Evolutionary conservation across 106 monocot species (phyloP), one percentile per base, ranked within the genome.

Genomic region (Platanthera guangdongensis): DNA sequence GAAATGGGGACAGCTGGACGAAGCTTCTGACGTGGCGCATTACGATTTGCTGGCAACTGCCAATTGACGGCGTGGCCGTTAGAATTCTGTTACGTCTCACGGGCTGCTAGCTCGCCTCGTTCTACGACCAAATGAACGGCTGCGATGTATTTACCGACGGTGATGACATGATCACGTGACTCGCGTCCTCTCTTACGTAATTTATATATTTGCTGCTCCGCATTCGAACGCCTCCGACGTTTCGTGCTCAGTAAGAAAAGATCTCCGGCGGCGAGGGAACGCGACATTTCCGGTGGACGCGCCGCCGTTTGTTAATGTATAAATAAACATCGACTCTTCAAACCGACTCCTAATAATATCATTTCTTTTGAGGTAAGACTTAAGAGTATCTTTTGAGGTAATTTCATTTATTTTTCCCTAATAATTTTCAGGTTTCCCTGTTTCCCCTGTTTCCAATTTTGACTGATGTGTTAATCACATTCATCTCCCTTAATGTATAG

Each of bases 181-280:
- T 25, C 25, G 25, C 25, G n/a, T 16, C 60, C 8, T 10, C 7
- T 60, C 60, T n/a, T 5, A 4, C 0, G 18, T 60, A 12, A 9
- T 64, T 6, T 64, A 6, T 64, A 25, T 64, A 25, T 63, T 8
- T 50, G 71, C 18, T 72, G 50, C 49, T 10, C 11, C 72, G 49
- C 19, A 72, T 50, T 4, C 21, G 22, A 21, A 72, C 50, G 72
- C 70, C 18, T 72, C 18, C 51, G 50, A 50, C 50, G 9, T 51
- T 72, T 50, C 69, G 69, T 71, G 70, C 6, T 18, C 48, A 18
- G 14, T 14, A 71, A 71, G 70, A 71, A 71, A 71, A 7, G 28
- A 39, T 67, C 16, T 18, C n/a, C 60, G 60, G 13, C 70, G 3
- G 65, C 28, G 59, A 25, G 9, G 5, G 8, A 8, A 67, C 15